phyloP scores from a whole-genome alignment of 176 grass and related monocot species.

The Panicum miliaceum region DNA sequence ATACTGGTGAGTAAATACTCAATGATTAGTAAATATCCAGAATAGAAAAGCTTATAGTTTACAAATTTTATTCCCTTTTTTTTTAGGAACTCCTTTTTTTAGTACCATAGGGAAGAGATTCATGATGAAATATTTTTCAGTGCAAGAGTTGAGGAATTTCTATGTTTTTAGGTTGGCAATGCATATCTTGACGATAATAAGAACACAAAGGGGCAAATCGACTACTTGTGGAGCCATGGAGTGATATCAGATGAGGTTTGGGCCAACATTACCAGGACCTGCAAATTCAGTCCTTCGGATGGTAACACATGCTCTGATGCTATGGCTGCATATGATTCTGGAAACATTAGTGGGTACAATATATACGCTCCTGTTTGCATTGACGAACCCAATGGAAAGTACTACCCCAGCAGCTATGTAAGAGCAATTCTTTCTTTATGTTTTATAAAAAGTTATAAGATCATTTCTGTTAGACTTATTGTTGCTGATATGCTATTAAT shows the following conservation, averaged over 20 bases:
- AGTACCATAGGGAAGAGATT: no score
- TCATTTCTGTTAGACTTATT: background rate
- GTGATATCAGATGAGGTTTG: slow-evolving; percentile 48
- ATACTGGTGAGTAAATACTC: slow-evolving; percentile 39
- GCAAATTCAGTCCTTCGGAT: slow-evolving; percentile 9
- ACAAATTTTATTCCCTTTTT: no score
- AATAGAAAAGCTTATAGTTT: no score
- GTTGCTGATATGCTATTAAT: background rate
- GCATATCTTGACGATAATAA: slow-evolving; percentile 17
- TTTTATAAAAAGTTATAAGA: background rate
- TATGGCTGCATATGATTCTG: background rate
- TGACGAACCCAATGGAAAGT: background rate
- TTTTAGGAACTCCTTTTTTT: background rate
- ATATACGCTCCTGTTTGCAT: slow-evolving; percentile 57
- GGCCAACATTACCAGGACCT: slow-evolving; percentile 45
- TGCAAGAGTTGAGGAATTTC: background rate
- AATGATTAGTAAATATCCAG: background rate
- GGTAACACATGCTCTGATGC: background rate
- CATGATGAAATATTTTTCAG: background rate
- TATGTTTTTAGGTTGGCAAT: slow-evolving; percentile 50
- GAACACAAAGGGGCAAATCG: slow-evolving; percentile 25
- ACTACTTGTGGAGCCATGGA: slow-evolving; percentile 56
- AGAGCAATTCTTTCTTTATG: background rate
- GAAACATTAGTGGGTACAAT: slow-evolving; percentile 41
- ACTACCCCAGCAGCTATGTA: slow-evolving; percentile 45